phyloP scores from a whole-genome alignment of 1,284 basidiomycete genomes.

The Trichosporon sp. region DNA sequence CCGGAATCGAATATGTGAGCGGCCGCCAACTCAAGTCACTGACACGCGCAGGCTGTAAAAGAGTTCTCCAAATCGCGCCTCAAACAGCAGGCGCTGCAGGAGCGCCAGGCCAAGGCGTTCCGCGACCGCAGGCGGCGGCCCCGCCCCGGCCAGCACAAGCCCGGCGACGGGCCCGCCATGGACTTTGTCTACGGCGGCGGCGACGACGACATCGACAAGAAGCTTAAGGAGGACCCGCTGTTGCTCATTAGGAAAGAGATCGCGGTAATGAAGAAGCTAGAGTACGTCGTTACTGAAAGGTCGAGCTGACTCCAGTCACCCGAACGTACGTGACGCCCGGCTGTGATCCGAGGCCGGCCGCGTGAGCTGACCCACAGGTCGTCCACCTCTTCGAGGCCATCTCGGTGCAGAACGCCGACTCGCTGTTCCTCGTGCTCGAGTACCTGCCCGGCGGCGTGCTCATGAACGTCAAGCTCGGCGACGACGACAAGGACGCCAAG shows the following conservation, averaged over 20 bases:
- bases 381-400: slow-evolving; percentile 56
- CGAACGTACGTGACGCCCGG: slow-evolving; percentile 34
- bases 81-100: slow-evolving; percentile 37
- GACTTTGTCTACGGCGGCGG: not conserved
- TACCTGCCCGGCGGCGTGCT: slow-evolving; percentile 54
- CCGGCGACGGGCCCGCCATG: slow-evolving; percentile 2
- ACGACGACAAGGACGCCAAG: slow-evolving; percentile 40
- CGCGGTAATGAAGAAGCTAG: slow-evolving; percentile 52
- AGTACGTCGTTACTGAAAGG: slow-evolving; percentile 32
- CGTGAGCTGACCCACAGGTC: slow-evolving; percentile 43
- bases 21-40: too few relatives aligned
- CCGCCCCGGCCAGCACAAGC: not conserved
- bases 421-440: slow-evolving; percentile 55
- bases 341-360: too few relatives aligned
- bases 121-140: slow-evolving; percentile 15
- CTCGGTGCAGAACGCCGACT: slow-evolving; percentile 54
- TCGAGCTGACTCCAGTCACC: slow-evolving; percentile 36
- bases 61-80: slow-evolving; percentile 50
- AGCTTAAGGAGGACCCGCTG: slow-evolving; percentile 39
- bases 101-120: slow-evolving; percentile 24
- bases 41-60: slow-evolving; percentile 44
- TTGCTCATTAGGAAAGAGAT: slow-evolving; percentile 48
- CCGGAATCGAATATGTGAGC: slow-evolving; percentile 48
- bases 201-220: slow-evolving; percentile 2
- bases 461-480: slow-evolving; percentile 50